Evolutionary conservation across 441 rosid genomes (phyloP), one percentile per base, ranked within the genome.

Genomic region (Omphalea diandra): DNA sequence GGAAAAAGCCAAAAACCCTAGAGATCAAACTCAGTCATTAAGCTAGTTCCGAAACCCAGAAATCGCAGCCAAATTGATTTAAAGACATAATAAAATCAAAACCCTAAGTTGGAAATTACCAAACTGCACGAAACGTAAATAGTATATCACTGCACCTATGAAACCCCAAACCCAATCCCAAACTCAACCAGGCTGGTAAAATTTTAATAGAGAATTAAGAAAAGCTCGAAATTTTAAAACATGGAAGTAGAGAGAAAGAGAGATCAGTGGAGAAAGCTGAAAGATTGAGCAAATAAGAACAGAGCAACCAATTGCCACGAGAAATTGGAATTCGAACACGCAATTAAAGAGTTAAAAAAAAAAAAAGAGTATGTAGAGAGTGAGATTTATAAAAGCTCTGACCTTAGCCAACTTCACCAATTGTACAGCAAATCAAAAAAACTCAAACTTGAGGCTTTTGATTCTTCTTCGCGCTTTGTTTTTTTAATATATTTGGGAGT

Each of bases 1-100:
- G n/a, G n/a, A n/a, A n/a, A 65, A 70, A 77, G 71, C 68, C 73
- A 66, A 78, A 86, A 91, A 86, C 93, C 94, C 93, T 84, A 83
- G 81, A 72, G 83, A 87, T 78, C 84, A 80, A 79, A 77, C 81
- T 82, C 75, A 75, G 64, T 77, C 31, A 38, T 71, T 70, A 63
- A 66, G 63, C 81, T 67, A 57, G 71, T n/a, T 68, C 70, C 57
- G 77, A 79, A 77, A 73, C 81, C 87, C 69, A 49, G 43, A 77
- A 83, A 53, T 73, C 68, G 65, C n/a, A 69, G 54, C 79, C 47
- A 61, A 70, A 76, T 72, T 73, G 55, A 76, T 75, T 54, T 43
- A 60, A 65, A 72, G 35, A 62, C 75, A 71, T 57, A 73, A 67
- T 31, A 73, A 80, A n/a, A 77, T 72, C 38, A 78, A 86, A 89